phyloP scores from a whole-genome alignment of 306 rosid genomes.

The Pachyrhizus erosus region DNA sequence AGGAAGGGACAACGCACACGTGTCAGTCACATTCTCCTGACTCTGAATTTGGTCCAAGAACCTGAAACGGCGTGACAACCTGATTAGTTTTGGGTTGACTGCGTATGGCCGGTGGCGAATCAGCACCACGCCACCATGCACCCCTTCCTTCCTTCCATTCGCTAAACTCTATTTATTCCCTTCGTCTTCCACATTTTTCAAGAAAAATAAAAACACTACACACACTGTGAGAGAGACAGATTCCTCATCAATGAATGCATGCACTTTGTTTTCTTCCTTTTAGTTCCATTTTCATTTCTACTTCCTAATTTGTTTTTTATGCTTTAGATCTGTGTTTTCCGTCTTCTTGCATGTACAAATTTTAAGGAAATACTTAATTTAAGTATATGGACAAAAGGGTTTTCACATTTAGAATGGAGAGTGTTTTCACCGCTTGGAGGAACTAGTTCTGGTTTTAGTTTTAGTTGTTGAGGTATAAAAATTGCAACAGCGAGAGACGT shows the following conservation, averaged over 20 bases:
- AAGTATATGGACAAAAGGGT: slow-evolving; percentile 4
- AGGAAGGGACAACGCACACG: slow-evolving; percentile 52
- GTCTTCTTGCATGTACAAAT: neutral
- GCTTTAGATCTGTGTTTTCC: neutral
- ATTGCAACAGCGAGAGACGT: slow-evolving; percentile 56
- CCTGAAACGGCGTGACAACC: slow-evolving; percentile 64
- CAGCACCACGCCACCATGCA: slow-evolving; percentile 6
- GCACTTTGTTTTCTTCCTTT: slow-evolving; percentile 27
- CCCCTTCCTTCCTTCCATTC: slow-evolving; percentile 17
- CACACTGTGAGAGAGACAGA: neutral
- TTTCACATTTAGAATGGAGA: slow-evolving; percentile 16
- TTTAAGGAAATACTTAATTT: neutral
- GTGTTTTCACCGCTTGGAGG: slow-evolving; percentile 1
- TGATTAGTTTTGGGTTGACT: slow-evolving; percentile 57
- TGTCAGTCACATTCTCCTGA: slow-evolving; percentile 69
- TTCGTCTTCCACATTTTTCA: slow-evolving; percentile 53
- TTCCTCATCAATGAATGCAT: slow-evolving; percentile 36
- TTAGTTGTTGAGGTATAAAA: slow-evolving; percentile 29
- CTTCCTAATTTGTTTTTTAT: neutral
- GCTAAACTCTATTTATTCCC: slow-evolving; percentile 40
- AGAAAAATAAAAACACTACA: neutral
- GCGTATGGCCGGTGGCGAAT: slow-evolving; percentile 57
- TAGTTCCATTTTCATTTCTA: neutral
- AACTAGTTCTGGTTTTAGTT: neutral
- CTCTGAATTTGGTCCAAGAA: slow-evolving; percentile 47